Base-by-base conservation (phyloP, 1,284 basidiomycete species). In the Athelia sp. region DNA sequence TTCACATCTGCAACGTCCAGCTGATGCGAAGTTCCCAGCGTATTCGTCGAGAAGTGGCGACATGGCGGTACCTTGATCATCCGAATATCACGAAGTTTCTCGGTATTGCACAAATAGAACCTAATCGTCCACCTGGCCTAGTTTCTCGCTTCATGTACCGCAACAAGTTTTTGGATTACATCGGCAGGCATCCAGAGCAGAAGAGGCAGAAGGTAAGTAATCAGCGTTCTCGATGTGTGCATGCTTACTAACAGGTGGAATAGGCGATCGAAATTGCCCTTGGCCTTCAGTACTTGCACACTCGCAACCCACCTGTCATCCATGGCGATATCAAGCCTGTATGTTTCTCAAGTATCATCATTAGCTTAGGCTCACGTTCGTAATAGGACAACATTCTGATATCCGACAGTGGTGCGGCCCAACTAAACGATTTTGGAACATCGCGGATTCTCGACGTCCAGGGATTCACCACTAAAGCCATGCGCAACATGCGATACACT, bases 261-360 rank as follows among this genome's bases (percentile, higher is more conserved):
- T 11, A 34, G 32, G 32, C 32, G n/a, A 11, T 11, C 11, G 48
- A 52, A 24, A 43, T 56, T n/a, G 49, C 45, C 10, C 31, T 46
- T 29, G 58, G 54, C 15, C 18, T 59, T 1, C 22, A 35, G 3
- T 59, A 59, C 38, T 44, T 59, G 4, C 58, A 59, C 35, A 31
- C 24, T n/a, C 47, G 48, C 2, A 38, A 48, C 29, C 54, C 54
- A 2, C 50, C 48, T 11, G 34, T 59, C 4, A 47, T 56, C 10
- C 58, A 59, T 45, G 53, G 52, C 10, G 58, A 59, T 40, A 44
- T 58, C 10, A 34, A 34, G n/a, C 11, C 32, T 11, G 32, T 34
- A 34, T 34, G 32, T 34, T n/a, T n/a, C n/a, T n/a, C n/a, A n/a
- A n/a, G n/a, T n/a, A n/a, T n/a, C n/a, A n/a, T n/a, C n/a, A n/a